Conservation (phyloP, 73 alveolate species). For the Symbiodinium natans region DNA sequence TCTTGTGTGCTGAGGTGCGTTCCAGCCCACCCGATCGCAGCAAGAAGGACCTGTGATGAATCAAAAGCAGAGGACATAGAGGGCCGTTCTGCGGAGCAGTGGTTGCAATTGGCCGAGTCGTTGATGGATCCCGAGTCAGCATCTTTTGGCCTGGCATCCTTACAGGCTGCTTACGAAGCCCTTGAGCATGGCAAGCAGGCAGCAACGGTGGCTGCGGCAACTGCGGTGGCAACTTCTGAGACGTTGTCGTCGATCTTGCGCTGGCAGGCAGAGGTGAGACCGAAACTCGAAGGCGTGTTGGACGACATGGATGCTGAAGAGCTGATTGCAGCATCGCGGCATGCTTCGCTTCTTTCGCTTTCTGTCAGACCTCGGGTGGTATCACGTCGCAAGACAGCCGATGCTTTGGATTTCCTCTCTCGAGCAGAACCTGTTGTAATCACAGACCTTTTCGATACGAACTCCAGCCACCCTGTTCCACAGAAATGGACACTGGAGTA, state of each 20-base stretch:
- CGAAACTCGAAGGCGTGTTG: conserved; percentile 12
- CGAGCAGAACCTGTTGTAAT: conserved; percentile 36
- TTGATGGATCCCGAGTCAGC: neutral
- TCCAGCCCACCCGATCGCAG: neutral
- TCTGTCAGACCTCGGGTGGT: neutral
- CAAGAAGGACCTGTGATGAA: neutral
- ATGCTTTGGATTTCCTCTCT: neutral
- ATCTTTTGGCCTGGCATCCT: neutral
- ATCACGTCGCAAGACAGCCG: neutral
- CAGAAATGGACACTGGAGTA: conserved; percentile 59
- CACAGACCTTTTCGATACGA: neutral
- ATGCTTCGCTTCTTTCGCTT: neutral
- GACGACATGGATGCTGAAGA: conserved; percentile 10
- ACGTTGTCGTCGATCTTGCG: neutral
- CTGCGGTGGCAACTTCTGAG: neutral
- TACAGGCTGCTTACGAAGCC: conserved; percentile 22
- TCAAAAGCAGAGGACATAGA: neutral
- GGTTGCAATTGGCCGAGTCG: neutral
- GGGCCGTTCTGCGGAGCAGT: neutral
- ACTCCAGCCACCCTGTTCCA: neutral
- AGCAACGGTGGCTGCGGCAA: neutral
- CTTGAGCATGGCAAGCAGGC: neutral
- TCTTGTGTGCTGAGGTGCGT: neutral
- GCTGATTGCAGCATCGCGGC: neutral
- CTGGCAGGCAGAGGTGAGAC: neutral